phyloP scores from a whole-genome alignment of 768 basidiomycete species.

The Leccinellum luteum region DNA sequence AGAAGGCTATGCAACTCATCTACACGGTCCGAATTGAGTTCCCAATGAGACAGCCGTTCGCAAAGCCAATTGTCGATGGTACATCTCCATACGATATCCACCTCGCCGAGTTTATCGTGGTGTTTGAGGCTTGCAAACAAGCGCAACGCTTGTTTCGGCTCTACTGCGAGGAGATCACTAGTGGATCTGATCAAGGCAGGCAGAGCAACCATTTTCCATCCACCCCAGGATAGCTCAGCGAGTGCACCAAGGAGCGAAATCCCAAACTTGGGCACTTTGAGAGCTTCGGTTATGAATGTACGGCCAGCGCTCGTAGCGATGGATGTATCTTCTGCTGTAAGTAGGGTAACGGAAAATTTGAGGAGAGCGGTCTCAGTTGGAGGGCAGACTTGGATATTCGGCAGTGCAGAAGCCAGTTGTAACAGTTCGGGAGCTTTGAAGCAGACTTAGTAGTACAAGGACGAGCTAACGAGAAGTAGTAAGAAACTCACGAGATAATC shows the following conservation, averaged over 20 bases:
- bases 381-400: constrained; percentile 26
- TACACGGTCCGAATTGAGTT: constrained; percentile 40
- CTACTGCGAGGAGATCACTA: constrained; percentile 41
- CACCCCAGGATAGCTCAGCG: constrained; percentile 67
- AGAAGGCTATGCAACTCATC: constrained; percentile 55
- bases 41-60: constrained; percentile 42
- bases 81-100: constrained; percentile 59
- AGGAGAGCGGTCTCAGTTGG: constrained; percentile 32
- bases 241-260: constrained; percentile 58
- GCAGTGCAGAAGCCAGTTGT: constrained; percentile 32
- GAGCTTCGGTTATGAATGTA: constrained; percentile 38
- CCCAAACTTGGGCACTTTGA: constrained; percentile 39
- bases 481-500: constrained; percentile 52
- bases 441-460: not conserved
- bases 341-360: constrained; percentile 32
- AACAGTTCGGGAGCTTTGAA: constrained; percentile 36
- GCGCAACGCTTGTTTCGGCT: constrained; percentile 43
- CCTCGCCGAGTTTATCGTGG: constrained; percentile 50
- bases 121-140: constrained; percentile 50
- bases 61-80: constrained; percentile 51
- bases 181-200: constrained; percentile 57
- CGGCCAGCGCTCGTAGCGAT: constrained; percentile 41
- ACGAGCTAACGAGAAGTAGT: not conserved
- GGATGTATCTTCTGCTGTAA: constrained; percentile 43
- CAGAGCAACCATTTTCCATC: constrained; percentile 69